These are phyloP conservation scores for Bruguiera gymnorhiza DNA, from an alignment of 345 rosid genomes.

Conservation along the genomic window DNA sequence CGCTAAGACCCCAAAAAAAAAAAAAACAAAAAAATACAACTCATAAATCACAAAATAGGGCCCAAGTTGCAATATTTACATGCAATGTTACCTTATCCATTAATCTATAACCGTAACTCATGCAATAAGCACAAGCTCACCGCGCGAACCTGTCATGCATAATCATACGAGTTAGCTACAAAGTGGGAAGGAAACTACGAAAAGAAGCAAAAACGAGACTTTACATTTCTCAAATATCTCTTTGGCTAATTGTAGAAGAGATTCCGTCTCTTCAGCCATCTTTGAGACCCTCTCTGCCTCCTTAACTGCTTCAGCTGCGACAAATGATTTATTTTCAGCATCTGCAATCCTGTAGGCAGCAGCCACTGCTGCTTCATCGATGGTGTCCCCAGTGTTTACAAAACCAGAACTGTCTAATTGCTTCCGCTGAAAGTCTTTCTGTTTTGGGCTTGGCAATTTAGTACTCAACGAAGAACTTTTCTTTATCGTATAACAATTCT, in stretches of 20 bases:
- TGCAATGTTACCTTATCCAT: neutral
- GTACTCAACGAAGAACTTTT: slow-evolving; percentile 20
- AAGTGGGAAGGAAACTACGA: neutral
- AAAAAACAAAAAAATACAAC: too few relatives aligned
- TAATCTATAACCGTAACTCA: slow-evolving; percentile 9
- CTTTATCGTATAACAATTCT: slow-evolving; percentile 47
- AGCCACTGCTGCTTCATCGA: slow-evolving; percentile 58
- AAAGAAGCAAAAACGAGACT: neutral
- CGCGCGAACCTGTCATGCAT: slow-evolving; percentile 40
- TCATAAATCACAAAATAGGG: too few relatives aligned
- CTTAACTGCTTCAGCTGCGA: slow-evolving; percentile 66
- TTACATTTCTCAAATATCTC: slow-evolving; percentile 59
- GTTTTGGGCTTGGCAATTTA: slow-evolving; percentile 30
- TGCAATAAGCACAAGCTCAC: slow-evolving; percentile 39
- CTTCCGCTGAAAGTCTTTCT: slow-evolving; percentile 35
- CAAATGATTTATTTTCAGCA: slow-evolving; percentile 70
- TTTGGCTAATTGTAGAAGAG: slow-evolving; percentile 40
- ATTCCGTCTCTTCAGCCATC: slow-evolving; percentile 53
- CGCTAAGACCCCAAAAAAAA: too few relatives aligned
- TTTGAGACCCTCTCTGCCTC: slow-evolving; percentile 67
- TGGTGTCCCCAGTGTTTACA: slow-evolving; percentile 27
- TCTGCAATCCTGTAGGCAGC: slow-evolving; percentile 71
- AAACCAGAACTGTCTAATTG: slow-evolving; percentile 23
- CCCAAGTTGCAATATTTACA: slow-evolving; percentile 28
- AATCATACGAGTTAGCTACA: neutral